Evolutionary conservation across 371 early-diverging fungal genomes (phyloP), one percentile per base, ranked within the genome.

Genomic region (Mortierella sp.): DNA sequence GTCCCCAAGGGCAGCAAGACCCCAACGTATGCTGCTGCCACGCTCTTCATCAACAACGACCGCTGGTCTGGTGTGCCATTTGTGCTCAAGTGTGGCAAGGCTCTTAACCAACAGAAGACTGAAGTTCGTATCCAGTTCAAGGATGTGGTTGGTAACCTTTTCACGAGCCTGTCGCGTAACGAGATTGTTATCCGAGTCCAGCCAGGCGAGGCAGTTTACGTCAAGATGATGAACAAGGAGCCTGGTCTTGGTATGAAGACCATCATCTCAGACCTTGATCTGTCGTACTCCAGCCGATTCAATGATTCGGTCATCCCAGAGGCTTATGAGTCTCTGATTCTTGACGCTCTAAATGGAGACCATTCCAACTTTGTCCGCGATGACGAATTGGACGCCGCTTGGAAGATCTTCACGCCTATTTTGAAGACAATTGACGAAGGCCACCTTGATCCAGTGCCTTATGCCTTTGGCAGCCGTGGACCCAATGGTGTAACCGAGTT

Each of bases 41-140:
- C 93, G 1, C 84, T 97, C 70, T 90, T 88, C 70, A 94, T 99
- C 72, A 88, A 97, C 75, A 98, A 97, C 68, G 97, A 97, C 26
- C 94, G 98, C 37, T 99, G 99, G 99, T 89, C 92, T 22, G 96
- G 96, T 30, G 99, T 98, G 39, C 99, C 99, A 6, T 98, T 97
- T 84, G 95, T 99, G 58, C 86, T 98, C 72, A 97, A 96, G 88
- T 95, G 96, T 52, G 99, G 98, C 62, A 99, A 99, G 84, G 99
- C 98, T 11, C 85, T 98, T 54, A 91, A 98, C 78, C 95, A 96
- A 66, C 92, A 92, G 72, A 98, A 97, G 86, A 93, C 95, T 22
- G 97, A 97, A 77, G 90, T 99, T 62, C 94, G 99, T 61, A 91
- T 99, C 68, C 99, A 99, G 80, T 99, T 98, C 91, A 89, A 89